These are phyloP conservation scores for Capsicum rhomboideum DNA, from an alignment of 257 asterid species.

Conservation along the genomic window DNA sequence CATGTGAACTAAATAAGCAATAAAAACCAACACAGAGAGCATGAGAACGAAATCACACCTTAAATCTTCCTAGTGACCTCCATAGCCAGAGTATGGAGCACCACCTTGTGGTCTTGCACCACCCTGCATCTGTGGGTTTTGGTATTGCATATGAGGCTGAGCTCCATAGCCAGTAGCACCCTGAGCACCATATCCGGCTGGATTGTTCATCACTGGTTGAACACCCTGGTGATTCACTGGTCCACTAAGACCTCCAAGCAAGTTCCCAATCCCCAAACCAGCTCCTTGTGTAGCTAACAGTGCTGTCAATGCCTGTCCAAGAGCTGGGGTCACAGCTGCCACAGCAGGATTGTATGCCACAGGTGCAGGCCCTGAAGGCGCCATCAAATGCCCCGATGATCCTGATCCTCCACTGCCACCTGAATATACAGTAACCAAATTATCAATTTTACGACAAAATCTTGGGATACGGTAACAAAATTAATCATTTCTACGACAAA, in stretches of 20 bases:
- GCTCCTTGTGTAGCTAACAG: constrained; percentile 76
- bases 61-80: constrained; percentile 52
- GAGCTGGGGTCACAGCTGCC: constrained; percentile 47
- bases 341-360: constrained; percentile 74
- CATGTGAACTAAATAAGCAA: background rate
- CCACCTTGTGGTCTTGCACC: constrained; percentile 87
- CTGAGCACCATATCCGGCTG: constrained; percentile 60
- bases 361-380: constrained; percentile 60
- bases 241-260: constrained; percentile 79
- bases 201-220: constrained; percentile 54
- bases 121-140: constrained; percentile 75
- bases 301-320: constrained; percentile 95
- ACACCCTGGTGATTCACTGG: constrained; percentile 62
- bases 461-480: too few species aligned
- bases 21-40: background rate
- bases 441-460: too few species aligned
- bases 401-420: constrained; percentile 26
- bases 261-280: constrained; percentile 75
- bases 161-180: constrained; percentile 62
- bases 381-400: constrained; percentile 85
- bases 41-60: constrained; percentile 12
- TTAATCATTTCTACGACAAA: too few species aligned
- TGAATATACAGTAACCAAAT: background rate
- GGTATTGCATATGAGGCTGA: constrained; percentile 75
- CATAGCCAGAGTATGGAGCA: constrained; percentile 81